Evolutionary conservation across 192 early-diverging fungal genomes (phyloP), one percentile per base, ranked within the genome.

Genomic region (Lobulomyces angularis): DNA sequence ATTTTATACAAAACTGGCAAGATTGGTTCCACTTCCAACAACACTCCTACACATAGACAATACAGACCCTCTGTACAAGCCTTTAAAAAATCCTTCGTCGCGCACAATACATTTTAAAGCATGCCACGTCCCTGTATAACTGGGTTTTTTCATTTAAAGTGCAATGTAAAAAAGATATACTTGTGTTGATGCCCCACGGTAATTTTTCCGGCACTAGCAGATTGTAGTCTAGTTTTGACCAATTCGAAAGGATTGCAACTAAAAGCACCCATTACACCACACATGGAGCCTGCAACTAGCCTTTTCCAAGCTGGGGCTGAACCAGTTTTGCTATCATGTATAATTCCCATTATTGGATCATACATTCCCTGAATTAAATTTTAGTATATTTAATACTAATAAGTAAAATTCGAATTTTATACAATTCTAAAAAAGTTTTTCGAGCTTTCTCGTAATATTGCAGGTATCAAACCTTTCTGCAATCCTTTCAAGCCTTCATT

Each of bases 371-470:
- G 31, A 1, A 34, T n/a, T n/a, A n/a, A n/a, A n/a, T n/a, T n/a
- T n/a, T 51, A 41, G 60, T 60, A 40, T 50, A 21, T 25, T 33
- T 8, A 2, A 50, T 37, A 48, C 17, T 3, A 8, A 39, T 14
- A 29, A 35, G 34, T 14, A 11, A 9, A 14, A n/a, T n/a, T n/a
- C n/a, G 21, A 16, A 2, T 4, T 25, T 51, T 41, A 42, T 46
- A 73, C 69, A 46, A 83, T 68, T 1, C 81, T 66, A 51, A 83
- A 83, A 36, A 83, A 58, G 47, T 83, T 83, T 51, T 83, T 83
- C 2, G 67, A 72, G 1, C 69, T 72, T 52, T 83, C 81, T 22
- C 77, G 66, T 23, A 81, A 58, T 17, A 83, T 73, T 7, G 81
- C 78, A 19, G 81, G 81, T 34, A 61, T 66, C 1, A 83, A 56